Evolutionary conservation across 1,284 basidiomycete species (phyloP).

Genomic region (Mixia osmundae): DNA sequence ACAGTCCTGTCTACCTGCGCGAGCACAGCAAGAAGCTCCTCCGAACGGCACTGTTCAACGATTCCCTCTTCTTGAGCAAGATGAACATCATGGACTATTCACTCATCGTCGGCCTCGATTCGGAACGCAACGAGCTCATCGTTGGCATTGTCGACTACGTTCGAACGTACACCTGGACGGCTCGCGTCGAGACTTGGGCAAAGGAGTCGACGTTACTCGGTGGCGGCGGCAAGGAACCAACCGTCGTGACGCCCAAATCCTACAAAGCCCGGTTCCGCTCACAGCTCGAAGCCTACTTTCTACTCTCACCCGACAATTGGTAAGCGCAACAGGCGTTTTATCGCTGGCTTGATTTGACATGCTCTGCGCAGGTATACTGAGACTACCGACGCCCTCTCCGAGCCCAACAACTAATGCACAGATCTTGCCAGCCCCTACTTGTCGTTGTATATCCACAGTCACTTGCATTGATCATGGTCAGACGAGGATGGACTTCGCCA

Average conservation of each 20-base stretch:
- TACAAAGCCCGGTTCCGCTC: conserved; percentile 69
- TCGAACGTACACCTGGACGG: conserved; percentile 85
- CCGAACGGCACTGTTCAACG: conserved; percentile 72
- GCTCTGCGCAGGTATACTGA: too few species aligned
- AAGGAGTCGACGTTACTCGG: conserved; percentile 81
- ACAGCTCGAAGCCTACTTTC: conserved; percentile 18
- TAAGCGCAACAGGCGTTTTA: too few species aligned
- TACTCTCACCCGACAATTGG: background rate
- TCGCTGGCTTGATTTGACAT: too few species aligned
- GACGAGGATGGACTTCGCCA: too few species aligned
- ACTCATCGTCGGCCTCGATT: conserved; percentile 78
- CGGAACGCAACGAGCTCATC: conserved; percentile 33
- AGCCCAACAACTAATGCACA: too few species aligned
- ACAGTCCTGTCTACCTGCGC: conserved; percentile 68
- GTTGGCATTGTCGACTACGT: conserved; percentile 96
- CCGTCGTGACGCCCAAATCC: conserved; percentile 55
- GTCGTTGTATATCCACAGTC: too few species aligned
- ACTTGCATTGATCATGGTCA: too few species aligned
- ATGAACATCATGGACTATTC: conserved; percentile 99
- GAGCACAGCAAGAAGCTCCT: conserved; percentile 88
- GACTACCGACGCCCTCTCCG: too few species aligned
- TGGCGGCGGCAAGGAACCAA: conserved; percentile 58
- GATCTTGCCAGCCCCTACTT: too few species aligned
- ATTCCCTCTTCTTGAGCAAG: conserved; percentile 60
- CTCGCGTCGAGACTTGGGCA: conserved; percentile 95